These are phyloP conservation scores for Suillus subalutaceus DNA, from an alignment of 768 basidiomycete genomes.

Conservation along the genomic window DNA sequence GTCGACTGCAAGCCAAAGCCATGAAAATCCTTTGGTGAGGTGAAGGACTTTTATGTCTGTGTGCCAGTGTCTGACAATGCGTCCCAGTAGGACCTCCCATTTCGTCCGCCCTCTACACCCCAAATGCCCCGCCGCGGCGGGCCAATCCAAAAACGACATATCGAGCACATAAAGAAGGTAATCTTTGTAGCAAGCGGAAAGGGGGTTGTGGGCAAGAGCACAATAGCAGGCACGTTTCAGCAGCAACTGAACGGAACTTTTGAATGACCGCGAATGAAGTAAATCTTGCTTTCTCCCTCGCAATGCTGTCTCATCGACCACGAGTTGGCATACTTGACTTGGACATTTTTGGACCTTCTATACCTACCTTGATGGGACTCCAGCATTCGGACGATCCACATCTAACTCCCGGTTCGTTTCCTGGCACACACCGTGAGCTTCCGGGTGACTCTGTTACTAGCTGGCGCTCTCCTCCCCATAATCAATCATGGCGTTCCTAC, in stretches of 20 bases:
- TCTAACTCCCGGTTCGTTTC: constrained; percentile 63
- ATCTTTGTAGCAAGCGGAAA: constrained; percentile 91
- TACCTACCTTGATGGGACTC: constrained; percentile 92
- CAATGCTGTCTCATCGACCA: constrained; percentile 46
- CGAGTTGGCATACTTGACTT: constrained; percentile 90
- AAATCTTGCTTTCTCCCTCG: too few relatives aligned
- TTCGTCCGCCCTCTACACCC: constrained; percentile 44
- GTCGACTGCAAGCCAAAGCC: constrained; percentile 28
- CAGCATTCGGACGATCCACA: constrained; percentile 76
- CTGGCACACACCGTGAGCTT: not conserved
- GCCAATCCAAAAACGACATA: constrained; percentile 53
- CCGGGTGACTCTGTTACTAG: constrained; percentile 40
- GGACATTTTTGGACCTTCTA: constrained; percentile 93
- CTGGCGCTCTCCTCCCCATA: constrained; percentile 78
- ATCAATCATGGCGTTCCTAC: constrained; percentile 87
- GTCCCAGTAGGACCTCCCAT: constrained; percentile 36
- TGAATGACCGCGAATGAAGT: constrained; percentile 12
- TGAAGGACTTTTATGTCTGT: not conserved
- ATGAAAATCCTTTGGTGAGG: constrained; percentile 62
- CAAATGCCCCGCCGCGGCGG: constrained; percentile 63
- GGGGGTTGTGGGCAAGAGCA: constrained; percentile 96
- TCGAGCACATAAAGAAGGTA: constrained; percentile 78
- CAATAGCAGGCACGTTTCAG: constrained; percentile 70
- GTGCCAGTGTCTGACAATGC: constrained; percentile 18
- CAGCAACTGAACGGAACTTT: not conserved